Percentiles rank a stretch among this genome's conserved stretches.
Evolutionary conservation across 139 green algal genomes (phyloP).

Genomic region (Raphidocelis subcapitata): DNA sequence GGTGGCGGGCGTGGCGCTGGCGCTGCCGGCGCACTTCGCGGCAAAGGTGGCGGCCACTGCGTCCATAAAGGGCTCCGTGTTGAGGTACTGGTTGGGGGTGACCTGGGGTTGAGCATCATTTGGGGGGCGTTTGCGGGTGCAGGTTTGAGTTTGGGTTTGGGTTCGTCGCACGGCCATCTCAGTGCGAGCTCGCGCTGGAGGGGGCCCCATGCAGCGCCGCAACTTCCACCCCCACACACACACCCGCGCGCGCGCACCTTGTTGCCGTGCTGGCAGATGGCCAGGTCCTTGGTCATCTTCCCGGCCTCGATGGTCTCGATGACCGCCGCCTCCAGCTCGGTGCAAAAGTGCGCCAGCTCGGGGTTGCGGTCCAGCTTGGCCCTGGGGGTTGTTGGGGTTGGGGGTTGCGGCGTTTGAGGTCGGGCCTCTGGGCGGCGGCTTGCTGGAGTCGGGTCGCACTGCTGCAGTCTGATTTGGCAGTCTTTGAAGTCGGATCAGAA

Average conservation of each 20-base stretch:
- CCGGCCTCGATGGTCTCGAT: conserved; percentile 87
- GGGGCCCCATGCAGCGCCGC: neutral
- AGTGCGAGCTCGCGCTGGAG: too few species aligned
- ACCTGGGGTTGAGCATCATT: conserved; percentile 40
- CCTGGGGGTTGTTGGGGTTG: conserved; percentile 8
- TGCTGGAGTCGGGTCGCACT: too few species aligned
- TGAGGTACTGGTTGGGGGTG: conserved; percentile 84
- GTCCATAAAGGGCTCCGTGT: conserved; percentile 94
- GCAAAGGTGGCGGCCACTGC: conserved; percentile 65
- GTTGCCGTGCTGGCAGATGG: conserved; percentile 88
- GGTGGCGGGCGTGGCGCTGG: too few species aligned
- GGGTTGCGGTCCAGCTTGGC: conserved; percentile 92
- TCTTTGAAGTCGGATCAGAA: too few species aligned
- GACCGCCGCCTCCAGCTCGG: conserved; percentile 83
- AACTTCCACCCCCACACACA: neutral
- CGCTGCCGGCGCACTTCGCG: conserved; percentile 13
- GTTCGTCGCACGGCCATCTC: too few species aligned
- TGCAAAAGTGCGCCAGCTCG: conserved; percentile 72
- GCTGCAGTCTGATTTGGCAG: too few species aligned
- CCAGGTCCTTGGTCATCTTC: conserved; percentile 94
- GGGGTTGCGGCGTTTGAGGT: too few species aligned
- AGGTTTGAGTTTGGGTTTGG: too few species aligned
- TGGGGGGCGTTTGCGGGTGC: too few species aligned
- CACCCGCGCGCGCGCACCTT: conserved; percentile 37
- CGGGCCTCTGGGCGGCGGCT: too few species aligned